phyloP scores from a whole-genome alignment of 108 stramenopile species.

The Bacterosira constricta region DNA sequence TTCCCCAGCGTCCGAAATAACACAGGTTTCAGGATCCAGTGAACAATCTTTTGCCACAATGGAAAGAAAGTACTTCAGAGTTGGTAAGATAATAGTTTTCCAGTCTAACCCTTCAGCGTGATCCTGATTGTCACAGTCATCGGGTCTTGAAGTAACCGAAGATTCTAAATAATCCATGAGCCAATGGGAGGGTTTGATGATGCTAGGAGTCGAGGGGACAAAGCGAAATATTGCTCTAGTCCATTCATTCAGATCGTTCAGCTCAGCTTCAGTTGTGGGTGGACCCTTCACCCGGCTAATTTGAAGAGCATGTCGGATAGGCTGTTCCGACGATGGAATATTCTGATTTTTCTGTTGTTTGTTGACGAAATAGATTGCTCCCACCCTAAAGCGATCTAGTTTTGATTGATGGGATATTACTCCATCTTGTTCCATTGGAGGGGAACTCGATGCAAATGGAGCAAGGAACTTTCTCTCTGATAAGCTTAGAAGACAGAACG shows the following conservation, averaged over 20 bases:
- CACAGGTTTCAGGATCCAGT: background rate
- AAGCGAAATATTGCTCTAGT: background rate
- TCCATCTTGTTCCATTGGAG: too few species aligned
- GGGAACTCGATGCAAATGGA: conserved; percentile 1
- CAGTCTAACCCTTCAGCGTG: too few species aligned
- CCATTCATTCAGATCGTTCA: conserved; percentile 1
- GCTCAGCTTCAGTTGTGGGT: background rate
- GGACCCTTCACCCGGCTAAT: background rate
- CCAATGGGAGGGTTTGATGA: background rate
- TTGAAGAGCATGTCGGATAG: background rate
- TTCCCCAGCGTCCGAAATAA: background rate
- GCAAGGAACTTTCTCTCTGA: conserved; percentile 8
- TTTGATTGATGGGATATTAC: too few species aligned
- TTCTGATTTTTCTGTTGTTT: too few species aligned
- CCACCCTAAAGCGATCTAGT: too few species aligned
- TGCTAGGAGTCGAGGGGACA: background rate
- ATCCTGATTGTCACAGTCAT: too few species aligned
- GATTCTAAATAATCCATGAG: background rate
- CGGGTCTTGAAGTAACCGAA: too few species aligned
- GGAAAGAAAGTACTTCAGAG: background rate
- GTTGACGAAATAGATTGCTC: too few species aligned
- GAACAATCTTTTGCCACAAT: conserved; percentile 10
- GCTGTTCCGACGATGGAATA: too few species aligned
- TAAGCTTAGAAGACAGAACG: background rate
- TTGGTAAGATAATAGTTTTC: background rate